Evolutionary conservation across 2,329 filamentous ascomycete species (phyloP).

Genomic region (Coniella lustricola): DNA sequence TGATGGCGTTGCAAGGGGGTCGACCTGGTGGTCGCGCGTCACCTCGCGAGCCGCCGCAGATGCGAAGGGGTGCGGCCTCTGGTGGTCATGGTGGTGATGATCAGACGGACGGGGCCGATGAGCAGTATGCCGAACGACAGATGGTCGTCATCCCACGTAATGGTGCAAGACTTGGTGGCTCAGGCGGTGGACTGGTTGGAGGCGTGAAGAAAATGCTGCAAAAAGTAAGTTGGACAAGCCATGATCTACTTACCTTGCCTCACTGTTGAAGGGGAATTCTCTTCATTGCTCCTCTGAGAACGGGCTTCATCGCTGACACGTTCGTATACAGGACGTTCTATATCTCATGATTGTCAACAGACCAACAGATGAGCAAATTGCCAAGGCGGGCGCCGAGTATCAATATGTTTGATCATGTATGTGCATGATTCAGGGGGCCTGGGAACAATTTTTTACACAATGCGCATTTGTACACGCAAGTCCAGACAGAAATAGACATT

Average conservation of each 20-base stretch:
- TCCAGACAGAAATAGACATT: neutral
- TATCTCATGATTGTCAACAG: constrained; percentile 16
- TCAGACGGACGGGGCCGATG: neutral
- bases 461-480: neutral
- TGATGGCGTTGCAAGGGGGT: too few species aligned
- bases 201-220: constrained; percentile 16
- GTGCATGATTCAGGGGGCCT: neutral
- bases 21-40: too few species aligned
- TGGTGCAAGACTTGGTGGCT: neutral
- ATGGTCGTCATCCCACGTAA: neutral
- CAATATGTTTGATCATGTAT: neutral
- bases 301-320: too few species aligned
- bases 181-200: neutral
- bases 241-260: neutral
- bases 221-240: neutral
- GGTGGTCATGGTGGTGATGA: too few species aligned
- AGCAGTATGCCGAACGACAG: neutral
- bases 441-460: too few species aligned
- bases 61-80: too few species aligned
- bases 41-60: too few species aligned
- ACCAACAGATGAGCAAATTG: constrained; percentile 10
- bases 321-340: constrained; percentile 15
- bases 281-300: too few species aligned
- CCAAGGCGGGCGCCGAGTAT: neutral
- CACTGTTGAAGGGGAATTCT: too few species aligned